Conservation (phyloP, 805 yeast species). For the Pichia sporocuriosa region DNA sequence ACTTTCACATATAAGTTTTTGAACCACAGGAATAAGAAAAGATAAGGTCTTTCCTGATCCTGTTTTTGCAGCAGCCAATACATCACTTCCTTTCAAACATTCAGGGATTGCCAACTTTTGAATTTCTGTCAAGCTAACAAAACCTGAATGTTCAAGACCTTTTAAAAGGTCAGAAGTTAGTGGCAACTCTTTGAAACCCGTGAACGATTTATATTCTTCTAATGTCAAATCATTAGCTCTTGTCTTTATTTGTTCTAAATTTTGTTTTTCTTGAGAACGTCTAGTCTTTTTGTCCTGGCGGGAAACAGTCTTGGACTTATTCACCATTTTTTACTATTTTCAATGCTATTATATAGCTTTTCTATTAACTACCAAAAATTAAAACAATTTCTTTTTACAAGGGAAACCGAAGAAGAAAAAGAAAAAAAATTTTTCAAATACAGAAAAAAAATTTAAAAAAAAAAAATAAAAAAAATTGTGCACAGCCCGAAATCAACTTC, state of each 20-base stretch:
- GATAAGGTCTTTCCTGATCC: conserved; percentile 91
- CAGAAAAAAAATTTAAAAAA: conserved; percentile 6
- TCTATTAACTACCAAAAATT: neutral
- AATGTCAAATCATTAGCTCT: conserved; percentile 51
- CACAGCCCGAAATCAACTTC: conserved; percentile 5
- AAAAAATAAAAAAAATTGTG: neutral
- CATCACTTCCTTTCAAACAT: conserved; percentile 69
- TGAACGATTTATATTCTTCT: conserved; percentile 26
- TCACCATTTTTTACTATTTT: conserved; percentile 30
- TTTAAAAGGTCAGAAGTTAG: conserved; percentile 53
- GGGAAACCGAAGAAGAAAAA: neutral
- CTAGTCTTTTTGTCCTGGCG: conserved; percentile 25
- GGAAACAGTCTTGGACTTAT: conserved; percentile 22
- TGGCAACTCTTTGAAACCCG: conserved; percentile 74
- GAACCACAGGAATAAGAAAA: conserved; percentile 74
- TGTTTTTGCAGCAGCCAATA: conserved; percentile 84
- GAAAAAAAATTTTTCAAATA: conserved; percentile 2
- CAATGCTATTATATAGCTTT: neutral
- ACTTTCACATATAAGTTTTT: conserved; percentile 55
- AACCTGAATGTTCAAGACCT: conserved; percentile 77
- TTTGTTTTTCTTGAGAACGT: conserved; percentile 29
- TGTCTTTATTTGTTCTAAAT: conserved; percentile 38
- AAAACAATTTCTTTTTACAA: neutral
- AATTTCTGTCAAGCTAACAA: conserved; percentile 74
- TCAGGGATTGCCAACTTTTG: conserved; percentile 74